Evolutionary conservation across 2,329 filamentous ascomycete species (phyloP).

Genomic region (Achaetomium macrosporum): DNA sequence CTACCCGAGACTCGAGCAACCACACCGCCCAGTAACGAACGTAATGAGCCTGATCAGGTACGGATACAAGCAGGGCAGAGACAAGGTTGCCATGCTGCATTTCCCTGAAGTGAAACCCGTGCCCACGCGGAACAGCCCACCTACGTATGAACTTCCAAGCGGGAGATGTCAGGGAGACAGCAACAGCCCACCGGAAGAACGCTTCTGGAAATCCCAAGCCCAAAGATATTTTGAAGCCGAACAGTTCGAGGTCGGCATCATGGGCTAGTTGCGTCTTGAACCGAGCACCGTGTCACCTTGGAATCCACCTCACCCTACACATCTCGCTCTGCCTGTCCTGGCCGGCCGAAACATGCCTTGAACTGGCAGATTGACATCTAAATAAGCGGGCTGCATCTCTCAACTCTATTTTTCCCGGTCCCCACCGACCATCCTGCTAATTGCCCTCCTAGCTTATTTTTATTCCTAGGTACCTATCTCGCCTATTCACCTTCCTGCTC

Average conservation of each 20-base stretch:
- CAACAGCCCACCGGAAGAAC: conserved; percentile 13
- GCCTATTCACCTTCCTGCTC: not conserved
- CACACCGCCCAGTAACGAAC: conserved; percentile 4
- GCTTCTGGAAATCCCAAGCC: conserved; percentile 14
- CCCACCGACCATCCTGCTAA: conserved; percentile 7
- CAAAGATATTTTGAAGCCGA: not conserved
- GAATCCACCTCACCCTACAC: conserved; percentile 1
- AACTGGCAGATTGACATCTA: conserved; percentile 2
- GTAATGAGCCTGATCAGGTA: conserved; percentile 20
- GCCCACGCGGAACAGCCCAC: conserved; percentile 7
- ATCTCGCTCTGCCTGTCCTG: conserved; percentile 9
- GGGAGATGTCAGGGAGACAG: not conserved
- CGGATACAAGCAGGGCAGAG: not conserved
- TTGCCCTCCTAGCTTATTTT: conserved; percentile 12
- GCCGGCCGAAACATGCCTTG: conserved; percentile 4
- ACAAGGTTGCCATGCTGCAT: not conserved
- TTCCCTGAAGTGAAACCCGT: conserved; percentile 2
- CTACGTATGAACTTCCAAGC: not conserved
- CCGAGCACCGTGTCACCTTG: conserved; percentile 6
- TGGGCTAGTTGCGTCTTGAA: not conserved
- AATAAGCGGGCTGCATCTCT: not conserved
- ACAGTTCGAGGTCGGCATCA: not conserved
- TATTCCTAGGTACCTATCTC: conserved; percentile 4
- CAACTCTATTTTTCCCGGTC: conserved; percentile 1
- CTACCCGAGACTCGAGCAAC: conserved; percentile 7